Evolutionary conservation across 768 basidiomycete genomes (phyloP).

Genomic region (Tulasnella calospora): DNA sequence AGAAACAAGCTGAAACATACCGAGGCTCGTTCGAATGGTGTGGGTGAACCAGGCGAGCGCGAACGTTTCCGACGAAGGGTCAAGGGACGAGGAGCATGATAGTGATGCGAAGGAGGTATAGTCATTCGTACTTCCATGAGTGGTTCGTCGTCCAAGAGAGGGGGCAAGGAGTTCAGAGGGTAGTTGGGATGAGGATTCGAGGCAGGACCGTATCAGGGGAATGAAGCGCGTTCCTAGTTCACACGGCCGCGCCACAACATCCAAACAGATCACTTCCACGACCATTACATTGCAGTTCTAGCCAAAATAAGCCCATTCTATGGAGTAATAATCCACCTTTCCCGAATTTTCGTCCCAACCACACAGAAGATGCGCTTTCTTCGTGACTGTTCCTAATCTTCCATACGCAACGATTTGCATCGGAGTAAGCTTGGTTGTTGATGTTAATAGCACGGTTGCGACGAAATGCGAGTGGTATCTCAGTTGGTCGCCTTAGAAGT

Average conservation of each 20-base stretch:
- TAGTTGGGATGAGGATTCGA: background rate
- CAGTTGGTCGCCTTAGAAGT: constrained; percentile 72
- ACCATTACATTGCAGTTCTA: constrained; percentile 33
- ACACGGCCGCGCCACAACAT: background rate
- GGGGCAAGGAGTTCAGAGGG: background rate
- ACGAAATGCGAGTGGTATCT: constrained; percentile 97
- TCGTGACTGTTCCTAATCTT: constrained; percentile 91
- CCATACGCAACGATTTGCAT: constrained; percentile 97
- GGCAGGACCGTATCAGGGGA: background rate
- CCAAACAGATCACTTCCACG: background rate
- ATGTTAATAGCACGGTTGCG: constrained; percentile 70
- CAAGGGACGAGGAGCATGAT: background rate
- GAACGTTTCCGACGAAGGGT: constrained; percentile 6
- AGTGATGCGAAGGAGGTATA: background rate
- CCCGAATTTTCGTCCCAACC: constrained; percentile 73
- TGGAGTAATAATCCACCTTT: constrained; percentile 65
- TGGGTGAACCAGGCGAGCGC: constrained; percentile 20
- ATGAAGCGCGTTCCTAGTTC: background rate
- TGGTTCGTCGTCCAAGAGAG: constrained; percentile 2
- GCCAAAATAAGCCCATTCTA: constrained; percentile 92
- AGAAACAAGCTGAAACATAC: background rate
- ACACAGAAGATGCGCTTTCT: constrained; percentile 90
- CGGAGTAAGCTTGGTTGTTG: constrained; percentile 57
- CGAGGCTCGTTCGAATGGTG: constrained; percentile 3
- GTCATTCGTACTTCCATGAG: background rate